Evolutionary conservation across 2,329 filamentous ascomycete genomes (phyloP), one percentile per base, ranked within the genome.

Genomic region (Ascocoryne sarcoides): DNA sequence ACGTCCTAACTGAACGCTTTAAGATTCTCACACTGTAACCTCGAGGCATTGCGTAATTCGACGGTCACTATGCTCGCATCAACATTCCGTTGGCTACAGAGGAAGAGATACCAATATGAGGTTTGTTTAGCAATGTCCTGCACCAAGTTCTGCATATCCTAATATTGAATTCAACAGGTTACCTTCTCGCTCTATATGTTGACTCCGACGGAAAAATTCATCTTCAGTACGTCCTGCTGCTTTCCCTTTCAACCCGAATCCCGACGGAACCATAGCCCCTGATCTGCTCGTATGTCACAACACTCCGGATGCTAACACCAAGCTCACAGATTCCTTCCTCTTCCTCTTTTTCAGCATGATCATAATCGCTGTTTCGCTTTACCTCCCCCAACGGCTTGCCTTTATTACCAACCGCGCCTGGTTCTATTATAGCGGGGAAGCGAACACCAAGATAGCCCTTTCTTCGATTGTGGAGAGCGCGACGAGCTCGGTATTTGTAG

Each of bases 51-150:
- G n/a, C n/a, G n/a, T n/a, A n/a, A n/a, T n/a, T n/a, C n/a, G n/a
- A n/a, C n/a, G n/a, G 40, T 59, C 12, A 26, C 64, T 49, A 58
- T 54, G 47, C 46, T 56, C 50, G 47, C 47, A 62, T 70, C 68
- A 52, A 64, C 65, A 33, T 71, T 93, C 55, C 75, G 85, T 50
- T 95, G 89, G 87, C 73, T 96, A 52, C 81, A 88, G 65, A 77
- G 89, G 64, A 98, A 98, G 74, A 81, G 89, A 62, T 95, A 96
- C 71, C 92, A 96, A 70, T 88, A 96, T 62, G 92, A 98, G 68
- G 57, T 58, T 39, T 23, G 40, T 8, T 36, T 7, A 26, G 7
- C 12, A 20, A 30, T 28, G 12, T 15, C 12, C 19, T 18, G 9
- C 4, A 7, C n/a, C 18, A 23, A 32, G 3, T 9, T 10, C 19